These are phyloP conservation scores for Fusarium dimerum DNA, from an alignment of 2,329 filamentous ascomycete genomes.

Conservation along the genomic window DNA sequence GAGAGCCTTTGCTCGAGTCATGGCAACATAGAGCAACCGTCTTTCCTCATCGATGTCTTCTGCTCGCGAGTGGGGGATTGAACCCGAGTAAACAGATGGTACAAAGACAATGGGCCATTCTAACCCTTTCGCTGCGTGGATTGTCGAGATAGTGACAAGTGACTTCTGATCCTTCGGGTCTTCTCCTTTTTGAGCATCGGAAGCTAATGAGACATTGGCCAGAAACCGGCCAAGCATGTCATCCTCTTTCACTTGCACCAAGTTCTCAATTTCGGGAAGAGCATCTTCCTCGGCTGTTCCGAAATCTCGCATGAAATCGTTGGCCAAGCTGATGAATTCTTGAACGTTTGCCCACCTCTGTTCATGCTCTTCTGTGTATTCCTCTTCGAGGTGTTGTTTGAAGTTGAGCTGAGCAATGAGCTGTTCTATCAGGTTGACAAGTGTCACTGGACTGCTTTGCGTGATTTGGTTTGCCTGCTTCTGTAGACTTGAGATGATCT, in stretches of 20 bases:
- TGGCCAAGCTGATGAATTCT: constrained; percentile 79
- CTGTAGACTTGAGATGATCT: constrained; percentile 39
- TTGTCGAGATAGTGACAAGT: constrained; percentile 88
- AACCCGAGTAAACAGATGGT: constrained; percentile 84
- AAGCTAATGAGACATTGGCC: constrained; percentile 85
- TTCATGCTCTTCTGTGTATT: constrained; percentile 74
- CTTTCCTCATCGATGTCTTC: constrained; percentile 89
- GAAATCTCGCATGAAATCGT: constrained; percentile 62
- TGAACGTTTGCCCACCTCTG: constrained; percentile 85
- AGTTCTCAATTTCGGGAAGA: constrained; percentile 68
- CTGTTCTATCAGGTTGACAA: constrained; percentile 53
- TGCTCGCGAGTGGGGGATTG: constrained; percentile 83
- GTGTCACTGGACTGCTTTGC: constrained; percentile 29
- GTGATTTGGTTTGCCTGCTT: constrained; percentile 32
- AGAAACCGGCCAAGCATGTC: constrained; percentile 73
- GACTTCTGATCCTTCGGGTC: constrained; percentile 56
- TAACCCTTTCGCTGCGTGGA: constrained; percentile 92
- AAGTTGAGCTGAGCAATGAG: constrained; percentile 69
- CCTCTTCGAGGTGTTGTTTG: constrained; percentile 70
- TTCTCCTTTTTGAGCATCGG: constrained; percentile 69
- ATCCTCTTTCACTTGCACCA: constrained; percentile 68
- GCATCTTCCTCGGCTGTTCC: constrained; percentile 51
- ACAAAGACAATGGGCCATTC: constrained; percentile 97
- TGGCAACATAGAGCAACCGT: constrained; percentile 88
- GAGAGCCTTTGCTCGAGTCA: constrained; percentile 87